These are phyloP conservation scores for Microsporum audouinii DNA, from an alignment of 2,329 filamentous ascomycete species.

Conservation along the genomic window DNA sequence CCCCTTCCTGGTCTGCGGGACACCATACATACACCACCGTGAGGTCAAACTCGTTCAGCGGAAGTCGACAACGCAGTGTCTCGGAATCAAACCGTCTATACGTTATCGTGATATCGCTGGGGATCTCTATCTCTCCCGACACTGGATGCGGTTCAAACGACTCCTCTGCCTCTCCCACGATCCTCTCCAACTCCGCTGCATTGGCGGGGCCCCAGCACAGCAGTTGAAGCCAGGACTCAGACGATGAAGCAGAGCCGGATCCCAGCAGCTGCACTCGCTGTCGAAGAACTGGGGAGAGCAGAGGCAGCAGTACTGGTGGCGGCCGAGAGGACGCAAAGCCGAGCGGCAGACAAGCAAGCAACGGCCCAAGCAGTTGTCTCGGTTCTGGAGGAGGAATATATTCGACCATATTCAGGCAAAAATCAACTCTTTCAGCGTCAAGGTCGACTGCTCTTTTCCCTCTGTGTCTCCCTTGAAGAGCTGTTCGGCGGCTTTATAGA, in stretches of 20 bases:
- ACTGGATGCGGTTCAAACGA: conserved; percentile 52
- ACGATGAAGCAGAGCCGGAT: conserved; percentile 31
- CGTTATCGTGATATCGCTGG: conserved; percentile 43
- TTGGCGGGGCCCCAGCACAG: conserved; percentile 47
- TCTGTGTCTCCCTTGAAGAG: not conserved
- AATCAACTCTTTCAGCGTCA: not conserved
- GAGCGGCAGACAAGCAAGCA: conserved; percentile 53
- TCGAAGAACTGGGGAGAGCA: conserved; percentile 52
- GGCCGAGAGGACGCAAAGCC: conserved; percentile 49
- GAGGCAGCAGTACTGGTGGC: conserved; percentile 49
- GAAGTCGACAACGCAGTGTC: conserved; percentile 46
- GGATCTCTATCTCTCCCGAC: conserved; percentile 53
- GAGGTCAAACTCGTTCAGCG: conserved; percentile 45
- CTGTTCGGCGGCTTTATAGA: not conserved
- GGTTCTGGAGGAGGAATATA: conserved; percentile 45
- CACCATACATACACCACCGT: conserved; percentile 51
- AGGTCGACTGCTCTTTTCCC: not conserved
- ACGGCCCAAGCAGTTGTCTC: conserved; percentile 47
- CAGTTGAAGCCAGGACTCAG: conserved; percentile 47
- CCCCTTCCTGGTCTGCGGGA: conserved; percentile 43
- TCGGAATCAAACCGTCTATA: conserved; percentile 52
- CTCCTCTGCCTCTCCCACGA: conserved; percentile 43
- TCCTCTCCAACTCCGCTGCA: conserved; percentile 42
- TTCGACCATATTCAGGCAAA: conserved; percentile 38
- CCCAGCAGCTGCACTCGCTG: conserved; percentile 50